A percentile compares a stretch with the other conserved stretches of the same genome.
Evolutionary conservation across 176 grass and related monocot genomes (phyloP).

Genomic region (Tillandsia leiboldiana): DNA sequence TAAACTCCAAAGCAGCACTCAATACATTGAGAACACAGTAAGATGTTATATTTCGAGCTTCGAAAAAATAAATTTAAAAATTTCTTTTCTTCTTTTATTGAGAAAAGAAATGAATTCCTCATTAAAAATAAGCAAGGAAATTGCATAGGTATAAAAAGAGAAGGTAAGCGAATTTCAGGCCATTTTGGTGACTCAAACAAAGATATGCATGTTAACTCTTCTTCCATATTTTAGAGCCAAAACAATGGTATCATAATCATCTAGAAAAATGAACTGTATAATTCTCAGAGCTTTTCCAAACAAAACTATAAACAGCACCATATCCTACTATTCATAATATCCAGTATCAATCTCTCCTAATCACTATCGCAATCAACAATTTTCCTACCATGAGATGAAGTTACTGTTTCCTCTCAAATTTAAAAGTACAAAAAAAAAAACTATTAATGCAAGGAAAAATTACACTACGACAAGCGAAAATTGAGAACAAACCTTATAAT

Average conservation of each 20-base stretch:
- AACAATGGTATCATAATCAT: too few species aligned
- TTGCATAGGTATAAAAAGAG: not conserved
- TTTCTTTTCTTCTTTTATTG: not conserved
- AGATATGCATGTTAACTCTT: too few species aligned
- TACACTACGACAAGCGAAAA: not conserved
- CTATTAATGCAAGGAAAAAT: not conserved
- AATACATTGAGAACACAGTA: too few species aligned
- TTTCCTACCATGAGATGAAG: not conserved
- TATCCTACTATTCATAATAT: too few species aligned
- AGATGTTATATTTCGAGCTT: too few species aligned
- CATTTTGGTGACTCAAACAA: not conserved
- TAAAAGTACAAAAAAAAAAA: not conserved
- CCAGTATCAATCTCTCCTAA: not conserved
- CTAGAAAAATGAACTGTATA: too few species aligned
- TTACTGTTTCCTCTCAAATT: not conserved
- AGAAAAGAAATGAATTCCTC: not conserved
- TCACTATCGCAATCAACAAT: not conserved
- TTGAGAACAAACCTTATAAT: conserved; percentile 49
- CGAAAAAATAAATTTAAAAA: not conserved
- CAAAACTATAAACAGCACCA: too few species aligned
- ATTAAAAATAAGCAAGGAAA: not conserved
- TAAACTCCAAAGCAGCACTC: too few species aligned
- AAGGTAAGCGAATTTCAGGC: not conserved
- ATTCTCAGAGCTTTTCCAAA: too few species aligned
- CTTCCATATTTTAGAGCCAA: too few species aligned